phyloP scores from a whole-genome alignment of 2,329 filamentous ascomycete genomes.

The Cladosporium cucumerinum region DNA sequence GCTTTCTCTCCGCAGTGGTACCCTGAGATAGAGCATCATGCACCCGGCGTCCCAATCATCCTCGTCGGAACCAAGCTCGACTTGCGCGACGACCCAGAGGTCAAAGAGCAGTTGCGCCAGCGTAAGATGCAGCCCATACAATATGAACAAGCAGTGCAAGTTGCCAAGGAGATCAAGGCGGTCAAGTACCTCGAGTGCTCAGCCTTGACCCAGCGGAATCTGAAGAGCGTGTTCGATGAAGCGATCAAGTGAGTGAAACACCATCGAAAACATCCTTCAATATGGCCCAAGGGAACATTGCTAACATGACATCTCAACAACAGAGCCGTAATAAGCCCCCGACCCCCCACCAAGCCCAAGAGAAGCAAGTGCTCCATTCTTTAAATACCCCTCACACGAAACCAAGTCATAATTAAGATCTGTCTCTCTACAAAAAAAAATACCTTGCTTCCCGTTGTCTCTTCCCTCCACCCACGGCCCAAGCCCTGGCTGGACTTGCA shows the following conservation, averaged over 20 bases:
- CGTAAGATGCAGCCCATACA: conserved; percentile 97
- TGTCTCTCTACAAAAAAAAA: neutral
- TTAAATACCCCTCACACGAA: conserved; percentile 36
- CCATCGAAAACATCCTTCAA: neutral
- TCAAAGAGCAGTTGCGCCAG: conserved; percentile 74
- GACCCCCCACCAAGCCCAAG: conserved; percentile 58
- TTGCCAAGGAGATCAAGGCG: conserved; percentile 90
- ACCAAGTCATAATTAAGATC: neutral
- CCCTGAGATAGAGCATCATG: conserved; percentile 95
- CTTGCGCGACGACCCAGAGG: conserved; percentile 81
- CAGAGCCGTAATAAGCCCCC: conserved; percentile 70
- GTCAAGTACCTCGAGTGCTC: conserved; percentile 99
- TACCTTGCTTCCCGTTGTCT: neutral
- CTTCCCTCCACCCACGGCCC: neutral
- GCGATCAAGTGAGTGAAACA: conserved; percentile 75
- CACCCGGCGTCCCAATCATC: conserved; percentile 92
- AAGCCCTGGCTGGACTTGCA: neutral
- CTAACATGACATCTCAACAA: neutral
- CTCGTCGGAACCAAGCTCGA: conserved; percentile 96
- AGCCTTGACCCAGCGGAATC: conserved; percentile 88
- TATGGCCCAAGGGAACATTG: neutral
- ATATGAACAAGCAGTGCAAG: conserved; percentile 84
- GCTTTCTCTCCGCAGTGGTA: conserved; percentile 66
- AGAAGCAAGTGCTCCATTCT: conserved; percentile 68
- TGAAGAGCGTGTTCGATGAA: conserved; percentile 98